Conservation (phyloP, 345 rosid species). For the Linum trigynum region DNA sequence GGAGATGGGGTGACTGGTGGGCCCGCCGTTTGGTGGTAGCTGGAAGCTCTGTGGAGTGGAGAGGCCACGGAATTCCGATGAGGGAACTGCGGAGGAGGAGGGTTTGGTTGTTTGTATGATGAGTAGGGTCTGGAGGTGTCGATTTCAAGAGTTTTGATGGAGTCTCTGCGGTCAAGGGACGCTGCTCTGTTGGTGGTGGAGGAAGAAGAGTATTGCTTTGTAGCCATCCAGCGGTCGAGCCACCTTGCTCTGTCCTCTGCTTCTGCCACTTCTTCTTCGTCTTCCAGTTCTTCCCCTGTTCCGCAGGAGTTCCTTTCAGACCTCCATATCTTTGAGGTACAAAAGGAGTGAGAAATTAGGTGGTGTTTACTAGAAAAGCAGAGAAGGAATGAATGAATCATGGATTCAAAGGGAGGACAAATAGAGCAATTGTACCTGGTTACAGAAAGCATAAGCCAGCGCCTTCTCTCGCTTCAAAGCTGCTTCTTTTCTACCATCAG, state of each 20-base stretch:
- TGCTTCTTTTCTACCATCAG: constrained; percentile 21
- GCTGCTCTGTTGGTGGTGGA: constrained; percentile 29
- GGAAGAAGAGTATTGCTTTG: constrained; percentile 32
- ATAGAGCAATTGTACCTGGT: constrained; percentile 38
- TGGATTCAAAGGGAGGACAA: not conserved
- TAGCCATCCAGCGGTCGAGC: constrained; percentile 82
- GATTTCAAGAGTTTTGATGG: constrained; percentile 44
- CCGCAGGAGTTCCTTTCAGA: constrained; percentile 40
- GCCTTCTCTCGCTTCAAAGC: constrained; percentile 23
- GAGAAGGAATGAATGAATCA: not conserved
- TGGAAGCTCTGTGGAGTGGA: constrained; percentile 21
- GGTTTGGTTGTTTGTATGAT: constrained; percentile 13
- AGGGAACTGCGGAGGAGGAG: constrained; percentile 10
- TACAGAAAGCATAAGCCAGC: constrained; percentile 24
- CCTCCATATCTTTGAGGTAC: constrained; percentile 44
- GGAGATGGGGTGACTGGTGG: constrained; percentile 56
- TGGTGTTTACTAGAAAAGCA: too few species aligned
- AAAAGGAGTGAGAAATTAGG: not conserved
- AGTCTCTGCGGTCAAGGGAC: constrained; percentile 33
- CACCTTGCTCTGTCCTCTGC: constrained; percentile 50
- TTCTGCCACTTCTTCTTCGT: not conserved
- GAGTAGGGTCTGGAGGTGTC: constrained; percentile 29
- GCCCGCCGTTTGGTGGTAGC: constrained; percentile 14
- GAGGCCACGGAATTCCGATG: constrained; percentile 19
- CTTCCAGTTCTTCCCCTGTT: constrained; percentile 40